A percentile compares a stretch with the other conserved stretches of the same genome.
Conservation (phyloP, 805 yeast species). For the Yarrowia sp. region DNA sequence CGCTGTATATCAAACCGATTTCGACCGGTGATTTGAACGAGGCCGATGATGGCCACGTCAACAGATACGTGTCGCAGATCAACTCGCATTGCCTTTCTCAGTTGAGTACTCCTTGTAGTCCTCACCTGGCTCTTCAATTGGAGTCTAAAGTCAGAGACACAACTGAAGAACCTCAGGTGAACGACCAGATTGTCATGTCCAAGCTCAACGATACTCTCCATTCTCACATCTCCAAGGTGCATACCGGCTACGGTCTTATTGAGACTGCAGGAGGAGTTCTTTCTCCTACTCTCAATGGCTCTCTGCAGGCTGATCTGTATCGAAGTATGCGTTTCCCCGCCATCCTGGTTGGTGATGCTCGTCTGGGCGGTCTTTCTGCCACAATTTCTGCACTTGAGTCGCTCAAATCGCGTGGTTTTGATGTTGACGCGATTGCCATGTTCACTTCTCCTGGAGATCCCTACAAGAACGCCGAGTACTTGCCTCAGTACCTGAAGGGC, state of each 20-base stretch:
- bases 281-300: slow-evolving; percentile 43
- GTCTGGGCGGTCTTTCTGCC: slow-evolving; percentile 44
- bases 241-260: slow-evolving; percentile 41
- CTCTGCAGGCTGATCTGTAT: slow-evolving; percentile 44
- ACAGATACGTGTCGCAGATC: slow-evolving; percentile 30
- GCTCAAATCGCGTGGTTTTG: slow-evolving; percentile 43
- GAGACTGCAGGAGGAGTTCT: slow-evolving; percentile 46
- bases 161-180: slow-evolving; percentile 1
- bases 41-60: slow-evolving; percentile 42
- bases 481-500: slow-evolving; percentile 41
- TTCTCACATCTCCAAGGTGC: slow-evolving; percentile 27
- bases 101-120: slow-evolving; percentile 42
- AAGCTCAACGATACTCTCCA: slow-evolving; percentile 22
- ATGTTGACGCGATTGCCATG: slow-evolving; percentile 41
- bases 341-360: slow-evolving; percentile 42
- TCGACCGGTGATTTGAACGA: slow-evolving; percentile 44
- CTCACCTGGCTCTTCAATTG: slow-evolving; percentile 42
- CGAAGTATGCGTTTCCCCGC: slow-evolving; percentile 43
- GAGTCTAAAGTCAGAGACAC: slow-evolving; percentile 27
- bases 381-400: slow-evolving; percentile 44
- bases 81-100: slow-evolving; percentile 41
- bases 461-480: slow-evolving; percentile 41
- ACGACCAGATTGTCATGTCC: slow-evolving; percentile 20
- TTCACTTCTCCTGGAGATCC: slow-evolving; percentile 40
- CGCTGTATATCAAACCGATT: slow-evolving; percentile 44